These are phyloP conservation scores for Sinapis alba DNA, from an alignment of 441 rosid genomes.

Conservation along the genomic window DNA sequence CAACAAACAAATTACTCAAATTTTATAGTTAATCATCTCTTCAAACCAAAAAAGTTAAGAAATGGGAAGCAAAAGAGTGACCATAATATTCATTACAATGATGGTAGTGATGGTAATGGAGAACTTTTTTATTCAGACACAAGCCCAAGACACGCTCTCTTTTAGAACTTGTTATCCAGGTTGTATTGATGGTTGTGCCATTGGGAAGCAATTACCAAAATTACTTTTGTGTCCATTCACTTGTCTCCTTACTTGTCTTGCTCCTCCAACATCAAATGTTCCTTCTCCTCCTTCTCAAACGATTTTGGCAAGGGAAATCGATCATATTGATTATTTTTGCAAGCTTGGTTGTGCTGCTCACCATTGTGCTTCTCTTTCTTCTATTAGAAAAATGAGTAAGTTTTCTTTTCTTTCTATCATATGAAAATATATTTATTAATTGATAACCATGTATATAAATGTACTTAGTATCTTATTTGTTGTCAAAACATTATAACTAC, in stretches of 20 bases:
- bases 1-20: not conserved
- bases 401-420: not conserved
- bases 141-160: slow-evolving; percentile 15
- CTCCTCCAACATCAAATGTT: not conserved
- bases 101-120: slow-evolving; percentile 25
- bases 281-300: slow-evolving; percentile 15
- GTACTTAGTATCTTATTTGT: not conserved
- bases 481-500: not conserved
- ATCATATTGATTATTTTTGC: slow-evolving; percentile 15
- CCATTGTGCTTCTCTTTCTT: slow-evolving; percentile 17
- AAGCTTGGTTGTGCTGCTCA: slow-evolving; percentile 31
- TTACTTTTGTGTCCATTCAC: not conserved
- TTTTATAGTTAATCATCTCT: not conserved
- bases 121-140: slow-evolving; percentile 10
- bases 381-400: slow-evolving; percentile 31
- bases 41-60: not conserved
- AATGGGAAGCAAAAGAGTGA: slow-evolving; percentile 26
- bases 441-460: not conserved
- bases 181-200: slow-evolving; percentile 1
- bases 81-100: not conserved
- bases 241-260: not conserved
- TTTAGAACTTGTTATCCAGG: not conserved
- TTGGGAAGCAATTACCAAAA: slow-evolving; percentile 6
- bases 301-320: not conserved
- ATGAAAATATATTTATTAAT: not conserved